Evolutionary conservation across 1,139 yeast species (phyloP), one percentile per base, ranked within the genome.

Genomic region (Entelexis sorbosivorans): DNA sequence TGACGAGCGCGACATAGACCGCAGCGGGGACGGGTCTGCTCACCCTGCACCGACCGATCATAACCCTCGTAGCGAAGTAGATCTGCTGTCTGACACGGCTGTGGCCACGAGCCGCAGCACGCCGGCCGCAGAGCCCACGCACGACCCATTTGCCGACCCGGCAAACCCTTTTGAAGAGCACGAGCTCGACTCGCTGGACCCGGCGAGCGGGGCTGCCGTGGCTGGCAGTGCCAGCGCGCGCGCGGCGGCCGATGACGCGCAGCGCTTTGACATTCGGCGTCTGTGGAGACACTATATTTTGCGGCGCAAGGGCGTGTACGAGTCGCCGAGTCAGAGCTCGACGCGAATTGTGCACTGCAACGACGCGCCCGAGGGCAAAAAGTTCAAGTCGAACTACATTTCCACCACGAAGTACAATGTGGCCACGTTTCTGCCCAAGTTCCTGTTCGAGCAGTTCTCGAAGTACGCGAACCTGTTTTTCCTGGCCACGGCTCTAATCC

Each of bases 391-490:
- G 56, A 93, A 93, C 65, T 89, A 89, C 65, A 82, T 93, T 58
- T 84, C 95, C 43, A 93, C 99, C 5, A 89, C 98, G n/a, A 93
- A 93, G 67, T 93, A 93, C 71, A 93, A 91, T 66, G 69, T 81
- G 55, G 95, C 95, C 31, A 93, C 98, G 0, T 93, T 93, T 64
- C 59, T 93, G 51, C 98, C 98, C 17, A 93, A 93, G 65, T 93
- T 93, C 64, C 69, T 93, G 58, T 87, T 89, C 63, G 98, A 93
- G 69, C 98, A 93, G 67, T 93, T 93, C 67, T 85, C 96, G 57
- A 93, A 91, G 66, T 93, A 93, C 66, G 97, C 99, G 28, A 93
- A 93, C 64, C 72, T 93, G 66, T 93, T 93, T 68, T 93, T 93
- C 66, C 70, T 93, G 50, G 86, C 87, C 71, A 93, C 99, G 0